phyloP scores from a whole-genome alignment of 306 rosid genomes.

The Argentina anserina region DNA sequence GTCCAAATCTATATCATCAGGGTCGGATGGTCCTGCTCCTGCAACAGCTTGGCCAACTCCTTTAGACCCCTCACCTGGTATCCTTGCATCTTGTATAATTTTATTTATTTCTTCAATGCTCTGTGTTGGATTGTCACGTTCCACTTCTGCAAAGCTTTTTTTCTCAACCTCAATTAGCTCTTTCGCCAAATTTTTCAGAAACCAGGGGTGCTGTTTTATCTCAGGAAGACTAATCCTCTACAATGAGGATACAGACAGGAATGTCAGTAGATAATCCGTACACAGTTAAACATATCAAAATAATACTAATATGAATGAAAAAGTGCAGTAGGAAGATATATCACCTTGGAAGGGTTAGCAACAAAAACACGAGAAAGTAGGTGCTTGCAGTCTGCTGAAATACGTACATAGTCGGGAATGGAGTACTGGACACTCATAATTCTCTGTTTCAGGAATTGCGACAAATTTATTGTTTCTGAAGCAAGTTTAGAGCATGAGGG shows the following conservation, averaged over 20 bases:
- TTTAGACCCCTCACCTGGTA: slow-evolving; percentile 47
- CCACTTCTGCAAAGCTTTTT: slow-evolving; percentile 24
- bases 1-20: slow-evolving; percentile 45
- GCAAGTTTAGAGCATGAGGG: neutral
- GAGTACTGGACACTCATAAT: slow-evolving; percentile 70
- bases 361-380: slow-evolving; percentile 74
- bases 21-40: slow-evolving; percentile 34
- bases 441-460: slow-evolving; percentile 54
- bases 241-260: neutral
- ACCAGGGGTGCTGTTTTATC: slow-evolving; percentile 86
- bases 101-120: slow-evolving; percentile 63
- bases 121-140: slow-evolving; percentile 42
- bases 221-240: slow-evolving; percentile 76
- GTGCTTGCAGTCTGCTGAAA: slow-evolving; percentile 64
- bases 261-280: neutral
- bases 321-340: neutral
- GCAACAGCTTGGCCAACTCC: slow-evolving; percentile 34
- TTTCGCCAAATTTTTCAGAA: slow-evolving; percentile 58
- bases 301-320: neutral
- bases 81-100: slow-evolving; percentile 62
- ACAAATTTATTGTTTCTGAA: slow-evolving; percentile 6
- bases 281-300: neutral
- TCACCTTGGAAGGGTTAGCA: slow-evolving; percentile 75
- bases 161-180: slow-evolving; percentile 61
- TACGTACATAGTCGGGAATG: slow-evolving; percentile 72